Evolutionary conservation across 192 early-diverging fungal genomes (phyloP).

Genomic region (Backusella tarrabulga): DNA sequence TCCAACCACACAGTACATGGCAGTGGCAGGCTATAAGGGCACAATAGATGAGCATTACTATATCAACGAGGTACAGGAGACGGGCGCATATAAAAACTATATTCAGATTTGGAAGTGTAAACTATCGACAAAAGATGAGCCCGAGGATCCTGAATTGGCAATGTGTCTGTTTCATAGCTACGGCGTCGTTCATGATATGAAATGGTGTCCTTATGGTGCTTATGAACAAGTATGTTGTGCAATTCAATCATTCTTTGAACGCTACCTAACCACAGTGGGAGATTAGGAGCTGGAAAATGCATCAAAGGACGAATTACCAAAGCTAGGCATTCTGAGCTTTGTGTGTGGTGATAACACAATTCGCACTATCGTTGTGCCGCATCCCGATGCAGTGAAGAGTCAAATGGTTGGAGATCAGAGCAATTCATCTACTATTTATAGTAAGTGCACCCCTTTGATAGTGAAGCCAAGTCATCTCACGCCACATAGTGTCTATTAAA

Average conservation of each 20-base stretch:
- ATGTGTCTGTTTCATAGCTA: slow-evolving; percentile 42
- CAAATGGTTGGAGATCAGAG: background rate
- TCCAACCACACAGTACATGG: slow-evolving; percentile 36
- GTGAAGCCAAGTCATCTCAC: background rate
- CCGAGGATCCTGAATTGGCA: slow-evolving; percentile 27
- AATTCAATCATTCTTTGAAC: background rate
- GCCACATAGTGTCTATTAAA: slow-evolving; percentile 18
- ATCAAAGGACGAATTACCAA: slow-evolving; percentile 8
- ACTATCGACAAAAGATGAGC: background rate
- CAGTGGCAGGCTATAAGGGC: slow-evolving; percentile 34
- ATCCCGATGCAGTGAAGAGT: slow-evolving; percentile 24
- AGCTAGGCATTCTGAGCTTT: slow-evolving; percentile 38
- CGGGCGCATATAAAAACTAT: slow-evolving; percentile 12
- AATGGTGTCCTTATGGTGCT: slow-evolving; percentile 47
- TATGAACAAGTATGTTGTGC: slow-evolving; percentile 28
- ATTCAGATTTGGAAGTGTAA: slow-evolving; percentile 45
- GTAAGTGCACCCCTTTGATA: background rate
- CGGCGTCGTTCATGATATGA: slow-evolving; percentile 31
- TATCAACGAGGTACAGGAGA: slow-evolving; percentile 14
- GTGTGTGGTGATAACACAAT: slow-evolving; percentile 36
- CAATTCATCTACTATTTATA: background rate
- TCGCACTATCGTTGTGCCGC: slow-evolving; percentile 33
- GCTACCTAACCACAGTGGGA: background rate
- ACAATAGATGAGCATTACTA: slow-evolving; percentile 22
- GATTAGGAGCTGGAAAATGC: background rate